Percentiles rank a stretch among this genome's conserved stretches.
phyloP scores from a whole-genome alignment of 805 yeast genomes.

The Wickerhamomyces subpelliculosus region DNA sequence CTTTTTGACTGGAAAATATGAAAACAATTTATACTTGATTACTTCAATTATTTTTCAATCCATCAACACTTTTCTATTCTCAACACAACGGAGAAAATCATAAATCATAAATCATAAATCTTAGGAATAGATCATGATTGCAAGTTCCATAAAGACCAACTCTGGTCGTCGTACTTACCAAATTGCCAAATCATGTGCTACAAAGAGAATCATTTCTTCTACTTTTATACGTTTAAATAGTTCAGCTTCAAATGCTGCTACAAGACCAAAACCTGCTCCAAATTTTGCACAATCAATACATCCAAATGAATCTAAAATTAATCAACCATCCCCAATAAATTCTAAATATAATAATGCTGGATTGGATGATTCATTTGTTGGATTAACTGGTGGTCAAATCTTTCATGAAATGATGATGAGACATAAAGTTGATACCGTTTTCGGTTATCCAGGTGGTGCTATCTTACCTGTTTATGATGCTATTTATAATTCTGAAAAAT shows the following conservation, averaged over 20 bases:
- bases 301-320: conserved; percentile 1
- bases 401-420: conserved; percentile 98
- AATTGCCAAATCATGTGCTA: no score
- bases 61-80: neutral
- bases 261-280: conserved; percentile 23
- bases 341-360: conserved; percentile 5
- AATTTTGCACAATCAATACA: conserved; percentile 16
- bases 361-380: conserved; percentile 85
- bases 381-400: conserved; percentile 96
- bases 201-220: no score
- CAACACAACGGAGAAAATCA: no score
- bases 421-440: conserved; percentile 90
- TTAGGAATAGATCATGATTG: conserved; percentile 2
- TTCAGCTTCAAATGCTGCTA: conserved; percentile 7
- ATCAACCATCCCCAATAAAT: conserved; percentile 1
- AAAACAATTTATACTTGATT: no score
- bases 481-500: conserved; percentile 82
- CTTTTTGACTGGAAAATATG: no score
- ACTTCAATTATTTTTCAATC: no score
- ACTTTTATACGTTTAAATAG: conserved; percentile 5
- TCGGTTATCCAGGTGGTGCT: conserved; percentile 99
- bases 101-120: no score
- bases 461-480: conserved; percentile 97
- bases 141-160: conserved; percentile 12
- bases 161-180: conserved; percentile 12